Evolutionary conservation across 805 yeast genomes (phyloP).

Genomic region (Suhomyces sp.): DNA sequence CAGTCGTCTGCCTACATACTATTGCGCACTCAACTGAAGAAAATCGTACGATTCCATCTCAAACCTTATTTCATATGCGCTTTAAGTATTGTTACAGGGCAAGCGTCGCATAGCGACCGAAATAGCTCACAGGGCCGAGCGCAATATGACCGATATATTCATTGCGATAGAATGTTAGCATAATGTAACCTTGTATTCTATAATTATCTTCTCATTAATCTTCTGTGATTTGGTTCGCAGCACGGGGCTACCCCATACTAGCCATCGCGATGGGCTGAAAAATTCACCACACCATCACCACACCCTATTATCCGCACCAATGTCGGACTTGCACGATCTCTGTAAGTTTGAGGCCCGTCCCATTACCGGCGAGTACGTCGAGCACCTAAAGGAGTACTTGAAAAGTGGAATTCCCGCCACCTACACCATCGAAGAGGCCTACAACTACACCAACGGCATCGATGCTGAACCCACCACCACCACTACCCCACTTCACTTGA

Average conservation of each 20-base stretch:
- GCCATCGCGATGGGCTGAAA: constrained; percentile 3
- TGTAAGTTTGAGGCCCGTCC: constrained; percentile 52
- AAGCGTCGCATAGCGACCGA: not conserved
- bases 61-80: not conserved
- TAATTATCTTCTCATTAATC: too few relatives aligned
- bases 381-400: constrained; percentile 44
- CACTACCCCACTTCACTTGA: constrained; percentile 77
- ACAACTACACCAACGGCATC: constrained; percentile 48
- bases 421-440: constrained; percentile 74
- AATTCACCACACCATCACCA: not conserved
- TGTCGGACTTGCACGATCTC: constrained; percentile 74
- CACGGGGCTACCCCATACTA: not conserved
- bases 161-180: too few relatives aligned
- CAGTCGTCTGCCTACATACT: not conserved
- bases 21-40: not conserved
- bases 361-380: constrained; percentile 44
- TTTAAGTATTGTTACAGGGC: not conserved
- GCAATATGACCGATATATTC: too few relatives aligned
- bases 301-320: constrained; percentile 14
- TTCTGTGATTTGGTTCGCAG: not conserved
- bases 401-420: constrained; percentile 76
- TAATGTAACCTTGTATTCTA: not conserved
- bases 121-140: not conserved
- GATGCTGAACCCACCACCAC: constrained; percentile 39
- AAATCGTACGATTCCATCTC: not conserved